Conservation (phyloP, 2,329 filamentous ascomycete genomes). For the Tolypocladium tropicale region DNA sequence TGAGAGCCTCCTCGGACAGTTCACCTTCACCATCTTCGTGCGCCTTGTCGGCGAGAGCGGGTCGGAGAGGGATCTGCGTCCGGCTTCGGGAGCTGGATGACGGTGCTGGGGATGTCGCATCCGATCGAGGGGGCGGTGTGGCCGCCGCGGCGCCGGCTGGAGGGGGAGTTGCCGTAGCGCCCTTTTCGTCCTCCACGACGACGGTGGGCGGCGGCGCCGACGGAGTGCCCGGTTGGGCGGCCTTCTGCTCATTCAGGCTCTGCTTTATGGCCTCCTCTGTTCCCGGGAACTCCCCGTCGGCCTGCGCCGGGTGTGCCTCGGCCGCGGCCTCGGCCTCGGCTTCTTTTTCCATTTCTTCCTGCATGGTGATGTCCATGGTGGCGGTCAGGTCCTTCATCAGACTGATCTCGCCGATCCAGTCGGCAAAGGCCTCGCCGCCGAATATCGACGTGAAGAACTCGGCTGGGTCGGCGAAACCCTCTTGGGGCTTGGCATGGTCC, state of each 20-base stretch:
- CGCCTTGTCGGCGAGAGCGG: constrained; percentile 73
- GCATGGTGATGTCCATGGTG: constrained; percentile 96
- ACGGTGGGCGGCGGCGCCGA: constrained; percentile 24
- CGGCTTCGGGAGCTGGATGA: constrained; percentile 32
- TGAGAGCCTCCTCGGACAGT: constrained; percentile 45
- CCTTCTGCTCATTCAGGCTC: constrained; percentile 35
- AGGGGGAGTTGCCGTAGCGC: constrained; percentile 8
- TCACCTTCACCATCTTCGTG: constrained; percentile 62
- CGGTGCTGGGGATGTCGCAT: constrained; percentile 29
- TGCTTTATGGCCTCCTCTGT: constrained; percentile 47
- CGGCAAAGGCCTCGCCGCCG: constrained; percentile 87
- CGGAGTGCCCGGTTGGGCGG: constrained; percentile 15
- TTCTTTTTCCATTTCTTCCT: constrained; percentile 55
- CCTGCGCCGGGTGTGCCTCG: constrained; percentile 32
- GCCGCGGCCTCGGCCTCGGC: constrained; percentile 36
- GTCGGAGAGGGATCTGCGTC: constrained; percentile 61
- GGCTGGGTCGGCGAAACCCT: constrained; percentile 88
- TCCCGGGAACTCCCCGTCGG: constrained; percentile 43
- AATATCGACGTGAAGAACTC: constrained; percentile 99
- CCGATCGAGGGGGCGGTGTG: constrained; percentile 20
- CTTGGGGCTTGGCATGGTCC: constrained; percentile 80
- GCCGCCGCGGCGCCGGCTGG: constrained; percentile 11
- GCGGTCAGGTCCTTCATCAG: constrained; percentile 97
- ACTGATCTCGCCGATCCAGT: constrained; percentile 96
- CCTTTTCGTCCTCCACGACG: constrained; percentile 29